A percentile compares a stretch with the other conserved stretches of the same genome.
phyloP scores from a whole-genome alignment of 352 stramenopile species.

The Globisporangium cylindrosporum region DNA sequence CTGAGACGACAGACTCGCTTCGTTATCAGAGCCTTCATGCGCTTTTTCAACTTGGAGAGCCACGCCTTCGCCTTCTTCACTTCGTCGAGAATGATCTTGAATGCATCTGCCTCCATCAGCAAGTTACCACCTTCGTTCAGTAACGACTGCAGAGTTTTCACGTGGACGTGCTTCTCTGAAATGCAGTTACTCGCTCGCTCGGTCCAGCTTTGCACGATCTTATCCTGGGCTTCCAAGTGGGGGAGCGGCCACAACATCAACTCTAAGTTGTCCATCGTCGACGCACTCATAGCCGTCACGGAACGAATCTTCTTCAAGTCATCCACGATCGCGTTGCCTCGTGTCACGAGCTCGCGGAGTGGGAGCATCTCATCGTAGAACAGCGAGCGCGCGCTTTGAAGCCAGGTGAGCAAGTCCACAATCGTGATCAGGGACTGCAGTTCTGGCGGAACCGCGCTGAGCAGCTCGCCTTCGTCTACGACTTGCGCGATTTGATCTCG shows the following conservation, averaged over 20 bases:
- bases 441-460: slow-evolving; percentile 68
- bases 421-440: slow-evolving; percentile 42
- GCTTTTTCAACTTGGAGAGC: slow-evolving; percentile 85
- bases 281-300: slow-evolving; percentile 21
- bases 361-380: slow-evolving; percentile 79
- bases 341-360: slow-evolving; percentile 55
- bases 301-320: slow-evolving; percentile 27
- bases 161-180: slow-evolving; percentile 52
- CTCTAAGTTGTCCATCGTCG: slow-evolving; percentile 41
- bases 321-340: slow-evolving; percentile 37
- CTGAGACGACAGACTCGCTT: slow-evolving; percentile 69
- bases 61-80: slow-evolving; percentile 77
- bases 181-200: slow-evolving; percentile 55
- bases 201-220: slow-evolving; percentile 63
- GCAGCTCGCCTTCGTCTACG: slow-evolving; percentile 58
- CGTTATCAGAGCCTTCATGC: slow-evolving; percentile 62
- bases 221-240: slow-evolving; percentile 61
- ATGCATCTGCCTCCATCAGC: slow-evolving; percentile 68
- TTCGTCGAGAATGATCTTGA: slow-evolving; percentile 80
- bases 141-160: slow-evolving; percentile 53
- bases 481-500: slow-evolving; percentile 54
- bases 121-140: slow-evolving; percentile 57
- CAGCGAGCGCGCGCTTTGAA: slow-evolving; percentile 68
- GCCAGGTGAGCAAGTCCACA: slow-evolving; percentile 72
- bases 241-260: slow-evolving; percentile 72